phyloP scores from a whole-genome alignment of 2,329 filamentous ascomycete genomes.

The Penicillium rolfsii region DNA sequence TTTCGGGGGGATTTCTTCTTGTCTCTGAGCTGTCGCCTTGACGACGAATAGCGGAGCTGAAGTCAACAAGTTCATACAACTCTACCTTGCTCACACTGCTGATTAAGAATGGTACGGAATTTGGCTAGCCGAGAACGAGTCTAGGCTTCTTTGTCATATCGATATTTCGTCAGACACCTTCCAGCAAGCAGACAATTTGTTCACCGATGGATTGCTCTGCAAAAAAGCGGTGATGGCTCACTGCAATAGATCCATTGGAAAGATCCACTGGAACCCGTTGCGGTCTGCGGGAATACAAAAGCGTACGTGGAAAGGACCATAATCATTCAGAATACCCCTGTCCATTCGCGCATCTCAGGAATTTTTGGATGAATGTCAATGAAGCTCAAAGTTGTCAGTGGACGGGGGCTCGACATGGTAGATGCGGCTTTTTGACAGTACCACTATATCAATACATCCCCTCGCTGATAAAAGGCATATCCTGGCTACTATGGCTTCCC shows the following conservation, averaged over 20 bases:
- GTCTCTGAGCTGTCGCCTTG: constrained; percentile 11
- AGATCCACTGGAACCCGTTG: background rate
- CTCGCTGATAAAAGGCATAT: constrained; percentile 13
- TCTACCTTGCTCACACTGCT: constrained; percentile 20
- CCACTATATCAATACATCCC: constrained; percentile 21
- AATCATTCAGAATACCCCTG: constrained; percentile 16
- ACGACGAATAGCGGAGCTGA: constrained; percentile 11
- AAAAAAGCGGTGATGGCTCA: constrained; percentile 6
- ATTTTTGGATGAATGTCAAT: constrained; percentile 13
- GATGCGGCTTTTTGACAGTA: constrained; percentile 8
- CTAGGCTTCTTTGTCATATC: constrained; percentile 4
- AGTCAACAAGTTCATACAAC: constrained; percentile 15
- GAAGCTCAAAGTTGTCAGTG: constrained; percentile 14
- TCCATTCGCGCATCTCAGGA: background rate
- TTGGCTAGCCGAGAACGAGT: constrained; percentile 11
- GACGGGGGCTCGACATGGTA: constrained; percentile 7
- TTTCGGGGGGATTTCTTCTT: constrained; percentile 15
- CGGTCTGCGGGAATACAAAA: constrained; percentile 10
- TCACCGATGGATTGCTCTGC: constrained; percentile 9
- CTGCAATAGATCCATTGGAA: constrained; percentile 10
- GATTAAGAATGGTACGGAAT: constrained; percentile 7
- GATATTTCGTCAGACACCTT: constrained; percentile 9
- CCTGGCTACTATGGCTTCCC: background rate
- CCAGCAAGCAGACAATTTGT: constrained; percentile 12
- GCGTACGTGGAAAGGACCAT: constrained; percentile 17